A percentile compares a stretch with the other conserved stretches of the same genome.
Conservation (phyloP, 1,284 basidiomycete genomes). For the Takashimella koratensis region DNA sequence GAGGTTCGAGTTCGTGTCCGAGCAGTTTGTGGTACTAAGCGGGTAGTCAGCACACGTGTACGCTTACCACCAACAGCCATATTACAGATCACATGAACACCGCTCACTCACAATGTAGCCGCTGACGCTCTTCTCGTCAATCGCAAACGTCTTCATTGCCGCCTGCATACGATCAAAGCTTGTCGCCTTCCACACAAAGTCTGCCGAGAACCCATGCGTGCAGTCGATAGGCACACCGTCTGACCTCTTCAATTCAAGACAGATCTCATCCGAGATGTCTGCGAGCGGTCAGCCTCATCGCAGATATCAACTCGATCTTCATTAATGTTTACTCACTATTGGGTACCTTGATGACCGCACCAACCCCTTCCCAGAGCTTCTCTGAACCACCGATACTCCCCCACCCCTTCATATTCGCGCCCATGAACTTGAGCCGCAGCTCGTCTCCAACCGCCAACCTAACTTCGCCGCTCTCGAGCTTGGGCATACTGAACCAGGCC, state of each 20-base stretch:
- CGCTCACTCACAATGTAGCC: slow-evolving; percentile 89
- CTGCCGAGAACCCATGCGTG: slow-evolving; percentile 90
- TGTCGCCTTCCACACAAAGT: slow-evolving; percentile 99
- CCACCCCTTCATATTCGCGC: slow-evolving; percentile 62
- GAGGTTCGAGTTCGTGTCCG: slow-evolving; percentile 91
- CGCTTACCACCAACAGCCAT: no score
- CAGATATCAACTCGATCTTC: no score
- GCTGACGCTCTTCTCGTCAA: slow-evolving; percentile 98
- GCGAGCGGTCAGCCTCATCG: slow-evolving; percentile 4
- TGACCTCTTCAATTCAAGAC: slow-evolving; percentile 80
- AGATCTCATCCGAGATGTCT: slow-evolving; percentile 98
- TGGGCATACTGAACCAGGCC: slow-evolving; percentile 94
- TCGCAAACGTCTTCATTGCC: slow-evolving; percentile 98
- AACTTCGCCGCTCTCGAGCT: slow-evolving; percentile 96
- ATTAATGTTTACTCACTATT: slow-evolving; percentile 82
- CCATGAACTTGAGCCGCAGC: slow-evolving; percentile 81
- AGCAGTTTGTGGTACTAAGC: slow-evolving; percentile 94
- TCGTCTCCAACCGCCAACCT: slow-evolving; percentile 96
- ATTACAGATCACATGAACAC: no score
- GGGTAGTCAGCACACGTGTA: slow-evolving; percentile 12
- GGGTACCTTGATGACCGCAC: slow-evolving; percentile 98
- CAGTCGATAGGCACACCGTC: slow-evolving; percentile 94
- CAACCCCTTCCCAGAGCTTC: slow-evolving; percentile 82
- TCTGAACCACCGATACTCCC: slow-evolving; percentile 25
- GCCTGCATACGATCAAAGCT: slow-evolving; percentile 99